Evolutionary conservation across 2,329 filamentous ascomycete species (phyloP), one percentile per base, ranked within the genome.

Genomic region (Fusarium sp.): DNA sequence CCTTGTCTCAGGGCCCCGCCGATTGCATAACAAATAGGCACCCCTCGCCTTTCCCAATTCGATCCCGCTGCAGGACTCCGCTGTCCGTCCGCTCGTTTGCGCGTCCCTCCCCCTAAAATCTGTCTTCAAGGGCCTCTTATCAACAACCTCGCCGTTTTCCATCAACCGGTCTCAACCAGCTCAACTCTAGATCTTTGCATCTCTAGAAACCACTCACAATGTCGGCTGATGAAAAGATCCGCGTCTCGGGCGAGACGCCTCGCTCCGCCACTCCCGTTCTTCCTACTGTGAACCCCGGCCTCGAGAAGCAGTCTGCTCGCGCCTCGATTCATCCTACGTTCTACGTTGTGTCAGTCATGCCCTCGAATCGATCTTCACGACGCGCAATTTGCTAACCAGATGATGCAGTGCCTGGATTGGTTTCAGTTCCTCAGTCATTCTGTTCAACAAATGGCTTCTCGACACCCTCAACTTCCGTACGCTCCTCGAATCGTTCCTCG

Each of bases 381-480:
- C 39, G 63, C 63, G 41, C 45, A 41, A 10, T 14, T 48, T 66
- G 65, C 73, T 78, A 68, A 78, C 67, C 13, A 43, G 37, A 18
- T 41, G n/a, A 33, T 63, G 48, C 83, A 98, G 95, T 79, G 88
- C 92, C 78, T 99, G 97, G 97, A 98, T 99, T 82, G 87, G 92
- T 69, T 89, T 98, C 83, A 97, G 94, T 81, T 98, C 95, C 50
- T 94, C 93, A 79, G 95, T 98, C 82, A 99, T 99, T 83, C 88
- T 99, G 72, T 98, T 98, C 92, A 98, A 99, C 92, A 99, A 99
- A 91, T 98, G 94, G 91, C 95, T 99, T 80, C 90, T 98, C 73
- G 92, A 96, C 80, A 95, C 93, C 43, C 89, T 93, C 73, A 89
- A 94, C 74, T 98, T 98, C 88, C 90, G 84, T 86, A 84, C 77